phyloP scores from a whole-genome alignment of 2,329 filamentous ascomycete species.

The Ophiostoma sp. region DNA sequence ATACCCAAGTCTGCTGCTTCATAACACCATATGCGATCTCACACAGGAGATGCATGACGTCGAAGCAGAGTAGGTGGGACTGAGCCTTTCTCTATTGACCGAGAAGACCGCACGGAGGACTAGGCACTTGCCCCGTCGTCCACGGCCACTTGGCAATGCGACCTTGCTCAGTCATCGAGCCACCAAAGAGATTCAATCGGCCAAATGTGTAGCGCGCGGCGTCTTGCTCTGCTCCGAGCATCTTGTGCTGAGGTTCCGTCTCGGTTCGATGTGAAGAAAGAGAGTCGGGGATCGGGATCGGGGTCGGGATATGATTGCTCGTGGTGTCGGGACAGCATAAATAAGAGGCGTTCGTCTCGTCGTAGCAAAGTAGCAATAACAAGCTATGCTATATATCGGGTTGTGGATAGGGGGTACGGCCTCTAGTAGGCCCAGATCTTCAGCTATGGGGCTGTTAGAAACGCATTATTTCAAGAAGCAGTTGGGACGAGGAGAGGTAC shows the following conservation, averaged over 20 bases:
- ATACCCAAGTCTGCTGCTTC: background rate
- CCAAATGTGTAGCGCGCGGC: no score
- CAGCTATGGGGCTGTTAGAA: conserved; percentile 51
- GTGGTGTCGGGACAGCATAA: conserved; percentile 17
- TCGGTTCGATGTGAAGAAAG: no score
- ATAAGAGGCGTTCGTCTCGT: conserved; percentile 22
- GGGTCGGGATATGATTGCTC: background rate
- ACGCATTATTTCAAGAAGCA: background rate
- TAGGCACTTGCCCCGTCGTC: background rate
- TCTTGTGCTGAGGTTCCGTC: no score
- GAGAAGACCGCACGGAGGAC: background rate
- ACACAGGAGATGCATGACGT: background rate
- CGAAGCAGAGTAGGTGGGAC: background rate
- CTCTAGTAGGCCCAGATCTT: conserved; percentile 80
- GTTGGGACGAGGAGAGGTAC: conserved; percentile 35
- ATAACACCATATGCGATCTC: no score
- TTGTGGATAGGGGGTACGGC: background rate
- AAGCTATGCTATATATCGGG: conserved; percentile 6
- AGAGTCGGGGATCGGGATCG: background rate
- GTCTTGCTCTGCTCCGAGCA: background rate
- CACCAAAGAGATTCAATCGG: background rate
- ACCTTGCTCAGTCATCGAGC: background rate
- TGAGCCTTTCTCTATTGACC: background rate
- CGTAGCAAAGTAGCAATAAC: conserved; percentile 14
- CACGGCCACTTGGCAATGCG: background rate